phyloP scores from a whole-genome alignment of 2,329 filamentous ascomycete species.

The Mycosphaerella sp. region DNA sequence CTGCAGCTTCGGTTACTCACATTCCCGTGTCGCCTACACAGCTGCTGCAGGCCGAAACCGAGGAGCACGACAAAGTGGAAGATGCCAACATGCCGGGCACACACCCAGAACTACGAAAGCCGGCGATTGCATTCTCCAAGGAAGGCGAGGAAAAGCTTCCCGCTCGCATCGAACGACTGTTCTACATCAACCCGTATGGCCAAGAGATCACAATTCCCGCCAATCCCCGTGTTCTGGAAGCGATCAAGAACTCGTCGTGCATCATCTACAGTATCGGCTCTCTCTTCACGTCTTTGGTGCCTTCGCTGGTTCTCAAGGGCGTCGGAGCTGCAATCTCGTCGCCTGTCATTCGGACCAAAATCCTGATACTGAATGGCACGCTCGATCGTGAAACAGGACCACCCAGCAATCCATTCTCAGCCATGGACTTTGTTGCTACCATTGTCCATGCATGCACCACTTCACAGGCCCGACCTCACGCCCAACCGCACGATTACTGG shows the following conservation, averaged over 20 bases:
- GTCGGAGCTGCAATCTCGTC: conserved; percentile 57
- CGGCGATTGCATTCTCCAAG: conserved; percentile 79
- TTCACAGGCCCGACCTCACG: conserved; percentile 46
- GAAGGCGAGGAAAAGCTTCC: conserved; percentile 65
- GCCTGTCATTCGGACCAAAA: conserved; percentile 57
- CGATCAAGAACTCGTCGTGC: conserved; percentile 57
- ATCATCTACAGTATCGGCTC: conserved; percentile 92
- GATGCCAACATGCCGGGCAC: conserved; percentile 78
- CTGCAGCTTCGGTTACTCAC: conserved; percentile 34
- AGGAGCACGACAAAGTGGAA: conserved; percentile 60
- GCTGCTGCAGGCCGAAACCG: conserved; percentile 35
- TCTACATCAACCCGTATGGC: conserved; percentile 99
- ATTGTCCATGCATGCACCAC: conserved; percentile 68
- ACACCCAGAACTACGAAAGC: conserved; percentile 69
- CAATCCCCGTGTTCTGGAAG: conserved; percentile 70
- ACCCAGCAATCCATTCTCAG: conserved; percentile 56
- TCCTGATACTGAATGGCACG: conserved; percentile 77
- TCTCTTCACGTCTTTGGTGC: conserved; percentile 82
- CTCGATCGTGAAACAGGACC: conserved; percentile 84
- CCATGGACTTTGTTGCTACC: conserved; percentile 73
- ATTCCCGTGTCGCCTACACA: conserved; percentile 24
- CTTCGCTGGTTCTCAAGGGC: conserved; percentile 69
- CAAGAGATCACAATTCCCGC: conserved; percentile 83
- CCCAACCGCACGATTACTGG: conserved; percentile 45
- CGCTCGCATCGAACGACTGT: conserved; percentile 70